Base-by-base conservation (phyloP, 768 basidiomycete species). In the Pleurotus tuoliensis region DNA sequence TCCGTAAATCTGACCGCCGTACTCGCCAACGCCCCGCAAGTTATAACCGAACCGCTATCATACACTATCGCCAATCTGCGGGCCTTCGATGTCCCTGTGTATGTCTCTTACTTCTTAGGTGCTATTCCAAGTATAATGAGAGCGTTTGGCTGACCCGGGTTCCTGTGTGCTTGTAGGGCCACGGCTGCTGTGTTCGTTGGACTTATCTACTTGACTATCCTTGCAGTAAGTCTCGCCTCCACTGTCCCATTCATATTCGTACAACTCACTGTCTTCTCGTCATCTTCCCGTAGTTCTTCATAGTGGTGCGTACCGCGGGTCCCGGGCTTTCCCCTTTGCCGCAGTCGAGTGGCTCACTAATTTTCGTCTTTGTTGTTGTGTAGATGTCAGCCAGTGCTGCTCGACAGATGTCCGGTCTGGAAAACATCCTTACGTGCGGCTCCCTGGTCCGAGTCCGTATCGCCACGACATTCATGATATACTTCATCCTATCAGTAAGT, bases 71-170 rank as follows among this genome's bases (percentile, higher is more conserved):
- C 71, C 52, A 86, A 87, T 58, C 57, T 83, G 1, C 67, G 74
- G 15, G 83, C 87, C 0, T 88, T 87, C 56, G 76, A 86, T 59
- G 65, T 77, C 11, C 80, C 84, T 20, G 78, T 82, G 82, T 86
- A 69, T 13, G 81, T 69, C 4, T 9, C 27, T 20, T 20, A 20
- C 20, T 20, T 20, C 20, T 20, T 20, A 20, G 2, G 20, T 20
- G 20, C 20, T 20, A 20, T 20, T 20, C 20, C 20, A 2, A 20
- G 20, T 20, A 20, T 20, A 20, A 2, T 20, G 1, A 20, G 20
- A 20, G 20, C 20, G 20, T 20, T 20, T 20, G 20, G 12, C 9
- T 37, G 30, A 38, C 48, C 7, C 11, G 27, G 20, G 3, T 15
- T 34, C 20, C 20, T 20, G 20, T 20, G 20, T 20, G 20, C 20